phyloP scores from a whole-genome alignment of 305 asterid species.

The Solanum chacoense region DNA sequence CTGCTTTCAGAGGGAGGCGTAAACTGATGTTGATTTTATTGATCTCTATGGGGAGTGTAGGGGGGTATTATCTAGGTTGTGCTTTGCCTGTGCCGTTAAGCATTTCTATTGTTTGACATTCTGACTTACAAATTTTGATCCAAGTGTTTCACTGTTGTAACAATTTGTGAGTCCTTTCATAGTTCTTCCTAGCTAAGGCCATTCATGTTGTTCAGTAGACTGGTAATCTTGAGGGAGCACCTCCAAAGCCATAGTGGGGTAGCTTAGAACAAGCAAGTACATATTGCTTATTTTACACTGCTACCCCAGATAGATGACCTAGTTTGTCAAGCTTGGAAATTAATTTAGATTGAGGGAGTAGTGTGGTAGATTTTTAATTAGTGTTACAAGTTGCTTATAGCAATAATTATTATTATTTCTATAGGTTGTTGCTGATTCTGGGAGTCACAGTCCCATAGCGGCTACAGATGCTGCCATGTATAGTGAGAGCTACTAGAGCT shows the following conservation, averaged over 20 bases:
- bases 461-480: neutral
- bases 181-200: neutral
- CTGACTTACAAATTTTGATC: neutral
- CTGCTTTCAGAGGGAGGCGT: neutral
- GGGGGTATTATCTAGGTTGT: neutral
- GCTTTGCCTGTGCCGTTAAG: neutral
- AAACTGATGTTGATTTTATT: neutral
- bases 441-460: constrained; percentile 56
- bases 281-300: neutral
- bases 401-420: neutral
- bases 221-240: neutral
- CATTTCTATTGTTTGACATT: neutral
- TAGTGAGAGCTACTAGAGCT: constrained; percentile 23
- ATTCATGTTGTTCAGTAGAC: neutral
- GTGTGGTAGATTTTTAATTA: neutral
- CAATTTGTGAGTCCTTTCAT: neutral
- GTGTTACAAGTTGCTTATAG: neutral
- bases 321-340: neutral
- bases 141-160: neutral
- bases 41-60: neutral
- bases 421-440: constrained; percentile 86
- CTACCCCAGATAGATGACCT: neutral
- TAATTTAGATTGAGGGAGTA: neutral
- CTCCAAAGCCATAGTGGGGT: neutral
- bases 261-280: neutral